phyloP scores from a whole-genome alignment of 345 rosid species.

The Eucalyptus erythrocorys region DNA sequence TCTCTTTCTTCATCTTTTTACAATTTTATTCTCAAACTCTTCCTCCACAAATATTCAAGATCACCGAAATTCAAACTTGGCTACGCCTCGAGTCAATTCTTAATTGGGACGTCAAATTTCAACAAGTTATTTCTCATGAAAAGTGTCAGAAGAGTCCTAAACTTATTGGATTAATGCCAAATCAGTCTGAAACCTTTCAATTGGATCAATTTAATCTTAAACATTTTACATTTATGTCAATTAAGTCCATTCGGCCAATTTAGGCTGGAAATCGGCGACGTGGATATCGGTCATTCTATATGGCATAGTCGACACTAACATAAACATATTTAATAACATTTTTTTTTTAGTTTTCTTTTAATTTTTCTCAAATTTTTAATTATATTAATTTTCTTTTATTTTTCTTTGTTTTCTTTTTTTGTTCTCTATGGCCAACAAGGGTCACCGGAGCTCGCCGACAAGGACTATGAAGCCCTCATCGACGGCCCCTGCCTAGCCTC shows the following conservation, averaged over 20 bases:
- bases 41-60: background rate
- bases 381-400: no score
- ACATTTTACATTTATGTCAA: no score
- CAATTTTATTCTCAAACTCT: background rate
- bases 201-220: no score
- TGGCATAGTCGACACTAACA: accelerated
- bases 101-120: background rate
- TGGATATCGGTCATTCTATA: accelerated
- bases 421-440: no score
- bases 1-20: background rate
- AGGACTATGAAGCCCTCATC: no score
- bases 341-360: accelerated
- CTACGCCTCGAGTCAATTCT: background rate
- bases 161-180: no score
- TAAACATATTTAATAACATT: no score
- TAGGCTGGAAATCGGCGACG: accelerated
- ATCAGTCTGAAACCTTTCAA: accelerated
- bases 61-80: background rate
- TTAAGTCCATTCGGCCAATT: accelerated
- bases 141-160: no score
- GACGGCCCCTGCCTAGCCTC: accelerated
- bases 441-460: accelerated
- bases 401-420: no score
- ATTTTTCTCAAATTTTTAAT: accelerated
- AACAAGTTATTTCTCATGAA: background rate